phyloP scores from a whole-genome alignment of 2,329 filamentous ascomycete genomes.

The Bipolaris zeicola region DNA sequence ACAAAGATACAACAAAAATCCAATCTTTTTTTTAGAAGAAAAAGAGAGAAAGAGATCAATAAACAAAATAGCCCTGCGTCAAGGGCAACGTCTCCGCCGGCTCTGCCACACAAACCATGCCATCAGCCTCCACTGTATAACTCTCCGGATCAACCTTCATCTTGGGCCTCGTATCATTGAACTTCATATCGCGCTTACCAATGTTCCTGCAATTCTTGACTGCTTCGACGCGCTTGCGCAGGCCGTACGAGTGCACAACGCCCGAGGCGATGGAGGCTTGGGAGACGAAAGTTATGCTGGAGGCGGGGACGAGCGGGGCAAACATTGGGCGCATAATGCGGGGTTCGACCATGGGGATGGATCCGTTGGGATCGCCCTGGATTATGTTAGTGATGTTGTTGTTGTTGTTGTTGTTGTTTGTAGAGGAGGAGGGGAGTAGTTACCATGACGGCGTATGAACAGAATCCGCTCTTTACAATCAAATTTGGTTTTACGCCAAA shows the following conservation, averaged over 20 bases:
- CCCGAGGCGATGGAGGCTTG: constrained; percentile 71
- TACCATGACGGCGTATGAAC: constrained; percentile 84
- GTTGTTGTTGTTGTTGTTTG: too few relatives aligned
- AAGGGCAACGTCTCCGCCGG: constrained; percentile 74
- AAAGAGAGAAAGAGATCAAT: constrained; percentile 50
- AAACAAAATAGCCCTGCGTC: constrained; percentile 78
- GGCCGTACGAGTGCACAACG: constrained; percentile 70
- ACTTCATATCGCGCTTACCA: constrained; percentile 87
- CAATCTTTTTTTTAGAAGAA: neutral
- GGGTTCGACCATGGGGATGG: constrained; percentile 85
- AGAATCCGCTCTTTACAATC: constrained; percentile 87
- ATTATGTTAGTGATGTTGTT: neutral
- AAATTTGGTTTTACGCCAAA: constrained; percentile 86
- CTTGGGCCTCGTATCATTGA: constrained; percentile 79
- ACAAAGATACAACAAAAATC: neutral
- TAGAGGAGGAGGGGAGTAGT: constrained; percentile 22
- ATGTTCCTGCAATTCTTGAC: constrained; percentile 77
- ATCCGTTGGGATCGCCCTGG: constrained; percentile 57
- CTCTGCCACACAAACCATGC: constrained; percentile 72
- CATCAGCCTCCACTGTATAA: constrained; percentile 87
- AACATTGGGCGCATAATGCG: constrained; percentile 87
- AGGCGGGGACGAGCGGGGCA: constrained; percentile 71
- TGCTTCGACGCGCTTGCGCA: constrained; percentile 79
- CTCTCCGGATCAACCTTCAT: constrained; percentile 93
- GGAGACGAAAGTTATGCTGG: constrained; percentile 84